Evolutionary conservation across 148 eudicot species (phyloP).

Genomic region (Mesembryanthemum crystallinum): DNA sequence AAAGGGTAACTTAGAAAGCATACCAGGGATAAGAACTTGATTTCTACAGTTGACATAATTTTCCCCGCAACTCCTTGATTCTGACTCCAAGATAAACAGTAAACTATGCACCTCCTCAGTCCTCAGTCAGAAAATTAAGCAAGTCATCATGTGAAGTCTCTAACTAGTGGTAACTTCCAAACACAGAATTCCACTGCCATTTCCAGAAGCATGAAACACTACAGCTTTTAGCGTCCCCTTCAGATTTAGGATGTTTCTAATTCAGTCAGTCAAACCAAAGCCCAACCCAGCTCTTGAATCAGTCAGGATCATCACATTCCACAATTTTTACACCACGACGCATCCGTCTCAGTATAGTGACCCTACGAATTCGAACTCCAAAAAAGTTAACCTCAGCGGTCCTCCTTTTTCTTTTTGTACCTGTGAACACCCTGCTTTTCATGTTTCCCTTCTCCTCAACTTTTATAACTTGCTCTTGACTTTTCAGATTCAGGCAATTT

Average conservation of each 20-base stretch:
- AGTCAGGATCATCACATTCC: conserved; percentile 33
- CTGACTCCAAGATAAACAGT: not conserved
- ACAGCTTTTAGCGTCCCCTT: not conserved
- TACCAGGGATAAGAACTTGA: conserved; percentile 1
- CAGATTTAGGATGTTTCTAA: not conserved
- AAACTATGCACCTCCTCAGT: not conserved
- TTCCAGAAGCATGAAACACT: not conserved
- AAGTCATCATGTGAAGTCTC: not conserved
- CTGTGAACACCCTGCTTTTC: conserved; percentile 16
- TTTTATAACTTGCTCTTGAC: conserved; percentile 17
- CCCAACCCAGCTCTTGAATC: conserved; percentile 3
- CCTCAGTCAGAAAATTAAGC: not conserved
- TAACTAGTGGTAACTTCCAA: no score
- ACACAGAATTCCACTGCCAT: not conserved
- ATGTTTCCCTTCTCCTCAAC: conserved; percentile 30
- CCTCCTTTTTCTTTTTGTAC: conserved; percentile 29
- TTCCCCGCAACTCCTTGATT: not conserved
- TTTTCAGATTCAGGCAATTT: conserved; percentile 24
- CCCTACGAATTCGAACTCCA: conserved; percentile 40
- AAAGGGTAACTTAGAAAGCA: conserved; percentile 1
- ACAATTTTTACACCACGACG: conserved; percentile 51
- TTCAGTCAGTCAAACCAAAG: conserved; percentile 5
- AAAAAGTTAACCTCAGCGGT: conserved; percentile 30
- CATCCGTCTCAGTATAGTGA: conserved; percentile 41
- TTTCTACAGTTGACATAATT: not conserved